Evolutionary conservation across 768 basidiomycete species (phyloP).

Genomic region (Austroboletus eburneus): DNA sequence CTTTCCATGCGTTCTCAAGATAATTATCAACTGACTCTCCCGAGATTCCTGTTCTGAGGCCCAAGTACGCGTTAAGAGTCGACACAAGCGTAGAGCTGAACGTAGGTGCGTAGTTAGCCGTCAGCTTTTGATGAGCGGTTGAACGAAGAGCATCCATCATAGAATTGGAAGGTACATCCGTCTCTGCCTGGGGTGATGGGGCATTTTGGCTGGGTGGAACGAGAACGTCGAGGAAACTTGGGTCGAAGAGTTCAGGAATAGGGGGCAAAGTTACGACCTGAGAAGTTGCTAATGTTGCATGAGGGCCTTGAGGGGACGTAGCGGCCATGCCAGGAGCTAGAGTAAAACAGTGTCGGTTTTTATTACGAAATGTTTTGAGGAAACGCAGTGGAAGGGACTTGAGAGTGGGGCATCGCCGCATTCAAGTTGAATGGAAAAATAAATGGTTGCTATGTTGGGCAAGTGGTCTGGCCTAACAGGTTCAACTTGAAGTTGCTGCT

Average conservation of each 20-base stretch:
- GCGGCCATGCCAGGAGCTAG: too few species aligned
- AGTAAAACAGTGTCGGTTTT: too few species aligned
- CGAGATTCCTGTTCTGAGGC: slow-evolving; percentile 28
- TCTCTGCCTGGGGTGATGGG: too few species aligned
- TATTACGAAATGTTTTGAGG: too few species aligned
- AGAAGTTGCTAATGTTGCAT: slow-evolving; percentile 20
- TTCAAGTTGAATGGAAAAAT: too few species aligned
- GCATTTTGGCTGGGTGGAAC: slow-evolving; percentile 33
- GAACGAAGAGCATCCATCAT: slow-evolving; percentile 54
- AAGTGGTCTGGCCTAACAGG: too few species aligned
- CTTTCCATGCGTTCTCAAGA: slow-evolving; percentile 51
- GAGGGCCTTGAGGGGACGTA: too few species aligned
- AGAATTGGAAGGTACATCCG: slow-evolving; percentile 29
- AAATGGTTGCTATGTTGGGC: too few species aligned
- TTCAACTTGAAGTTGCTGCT: too few species aligned
- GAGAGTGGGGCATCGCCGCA: too few species aligned
- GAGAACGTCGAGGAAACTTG: slow-evolving; percentile 53
- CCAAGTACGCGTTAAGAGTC: slow-evolving; percentile 56
- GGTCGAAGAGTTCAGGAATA: slow-evolving; percentile 55
- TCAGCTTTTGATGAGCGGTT: slow-evolving; percentile 41
- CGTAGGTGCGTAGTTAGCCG: slow-evolving; percentile 49
- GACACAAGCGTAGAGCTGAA: slow-evolving; percentile 47
- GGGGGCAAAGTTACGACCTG: slow-evolving; percentile 51
- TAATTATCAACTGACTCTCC: slow-evolving; percentile 27
- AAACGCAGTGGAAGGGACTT: too few species aligned